Evolutionary conservation across 1,284 basidiomycete species (phyloP).

Genomic region (Flammula alnicola): DNA sequence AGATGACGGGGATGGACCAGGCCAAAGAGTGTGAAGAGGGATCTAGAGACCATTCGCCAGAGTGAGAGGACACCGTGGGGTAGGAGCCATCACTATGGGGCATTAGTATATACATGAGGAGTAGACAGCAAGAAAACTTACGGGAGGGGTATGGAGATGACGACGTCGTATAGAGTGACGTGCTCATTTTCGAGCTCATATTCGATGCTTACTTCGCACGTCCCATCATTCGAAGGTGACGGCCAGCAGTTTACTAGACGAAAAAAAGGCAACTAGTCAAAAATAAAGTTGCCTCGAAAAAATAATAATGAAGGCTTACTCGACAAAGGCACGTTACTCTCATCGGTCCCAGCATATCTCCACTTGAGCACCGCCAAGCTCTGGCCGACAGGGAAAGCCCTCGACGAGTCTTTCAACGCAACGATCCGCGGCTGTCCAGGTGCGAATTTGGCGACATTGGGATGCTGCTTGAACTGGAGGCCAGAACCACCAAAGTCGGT

Average conservation of each 20-base stretch:
- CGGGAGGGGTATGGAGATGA: slow-evolving; percentile 93
- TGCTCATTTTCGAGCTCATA: slow-evolving; percentile 93
- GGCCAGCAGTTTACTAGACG: slow-evolving; percentile 93
- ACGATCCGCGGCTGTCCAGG: slow-evolving; percentile 75
- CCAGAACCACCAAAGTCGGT: slow-evolving; percentile 68
- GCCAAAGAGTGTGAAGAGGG: slow-evolving; percentile 79
- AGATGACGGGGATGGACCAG: slow-evolving; percentile 78
- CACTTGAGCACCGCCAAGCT: slow-evolving; percentile 90
- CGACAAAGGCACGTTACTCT: slow-evolving; percentile 88
- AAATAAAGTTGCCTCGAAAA: background rate
- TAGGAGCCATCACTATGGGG: slow-evolving; percentile 75
- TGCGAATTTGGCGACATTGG: slow-evolving; percentile 89
- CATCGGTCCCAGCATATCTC: slow-evolving; percentile 91
- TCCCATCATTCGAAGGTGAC: slow-evolving; percentile 86
- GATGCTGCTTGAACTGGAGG: slow-evolving; percentile 96
- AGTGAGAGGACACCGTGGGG: slow-evolving; percentile 81
- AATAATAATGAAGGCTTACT: slow-evolving; percentile 61
- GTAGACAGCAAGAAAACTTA: slow-evolving; percentile 45
- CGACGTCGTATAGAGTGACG: slow-evolving; percentile 81
- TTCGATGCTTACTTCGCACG: slow-evolving; percentile 93
- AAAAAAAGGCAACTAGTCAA: slow-evolving; percentile 1
- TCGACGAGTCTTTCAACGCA: slow-evolving; percentile 83
- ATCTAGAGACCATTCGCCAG: slow-evolving; percentile 84
- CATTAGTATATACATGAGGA: slow-evolving; percentile 1
- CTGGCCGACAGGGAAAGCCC: slow-evolving; percentile 89